Conservation (phyloP, 1,139 yeast species). For the Scheffersomyces stambukii region DNA sequence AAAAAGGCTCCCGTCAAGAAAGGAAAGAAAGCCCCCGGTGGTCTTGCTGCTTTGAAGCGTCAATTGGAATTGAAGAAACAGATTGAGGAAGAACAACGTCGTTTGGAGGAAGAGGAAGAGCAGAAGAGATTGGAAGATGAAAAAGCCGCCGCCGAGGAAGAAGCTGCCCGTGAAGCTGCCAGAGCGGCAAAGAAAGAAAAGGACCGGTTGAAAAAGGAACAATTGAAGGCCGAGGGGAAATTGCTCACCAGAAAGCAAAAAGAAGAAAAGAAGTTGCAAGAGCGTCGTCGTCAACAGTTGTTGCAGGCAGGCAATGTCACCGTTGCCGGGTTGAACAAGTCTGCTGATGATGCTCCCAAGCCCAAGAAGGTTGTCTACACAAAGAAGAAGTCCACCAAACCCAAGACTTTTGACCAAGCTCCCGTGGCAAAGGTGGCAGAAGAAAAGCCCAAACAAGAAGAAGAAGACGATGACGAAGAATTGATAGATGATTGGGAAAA, state of each 20-base stretch:
- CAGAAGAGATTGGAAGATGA: slow-evolving; percentile 60
- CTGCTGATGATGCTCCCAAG: slow-evolving; percentile 24
- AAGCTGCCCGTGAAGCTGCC: slow-evolving; percentile 64
- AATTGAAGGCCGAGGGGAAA: slow-evolving; percentile 90
- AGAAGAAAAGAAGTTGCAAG: slow-evolving; percentile 83
- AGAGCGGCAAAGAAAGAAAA: slow-evolving; percentile 75
- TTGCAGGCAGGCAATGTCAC: slow-evolving; percentile 69
- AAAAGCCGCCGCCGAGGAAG: slow-evolving; percentile 58
- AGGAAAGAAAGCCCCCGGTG: slow-evolving; percentile 72
- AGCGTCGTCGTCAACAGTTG: slow-evolving; percentile 85
- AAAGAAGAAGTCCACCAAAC: slow-evolving; percentile 59
- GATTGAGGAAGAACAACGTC: slow-evolving; percentile 66
- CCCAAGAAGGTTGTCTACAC: slow-evolving; percentile 74
- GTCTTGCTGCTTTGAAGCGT: slow-evolving; percentile 73
- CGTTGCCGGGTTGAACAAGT: slow-evolving; percentile 64
- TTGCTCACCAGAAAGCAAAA: slow-evolving; percentile 87
- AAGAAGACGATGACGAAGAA: slow-evolving; percentile 46
- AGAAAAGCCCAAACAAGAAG: slow-evolving; percentile 18
- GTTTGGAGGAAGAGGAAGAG: slow-evolving; percentile 68
- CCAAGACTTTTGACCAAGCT: slow-evolving; percentile 32
- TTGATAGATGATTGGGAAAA: slow-evolving; percentile 66
- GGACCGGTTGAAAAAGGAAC: slow-evolving; percentile 73
- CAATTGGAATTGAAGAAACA: slow-evolving; percentile 87
- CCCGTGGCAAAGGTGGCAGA: slow-evolving; percentile 12
- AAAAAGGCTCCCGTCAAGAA: slow-evolving; percentile 37